These are phyloP conservation scores for Globisporangium radiosum DNA, from an alignment of 352 stramenopile species.

Conservation along the genomic window DNA sequence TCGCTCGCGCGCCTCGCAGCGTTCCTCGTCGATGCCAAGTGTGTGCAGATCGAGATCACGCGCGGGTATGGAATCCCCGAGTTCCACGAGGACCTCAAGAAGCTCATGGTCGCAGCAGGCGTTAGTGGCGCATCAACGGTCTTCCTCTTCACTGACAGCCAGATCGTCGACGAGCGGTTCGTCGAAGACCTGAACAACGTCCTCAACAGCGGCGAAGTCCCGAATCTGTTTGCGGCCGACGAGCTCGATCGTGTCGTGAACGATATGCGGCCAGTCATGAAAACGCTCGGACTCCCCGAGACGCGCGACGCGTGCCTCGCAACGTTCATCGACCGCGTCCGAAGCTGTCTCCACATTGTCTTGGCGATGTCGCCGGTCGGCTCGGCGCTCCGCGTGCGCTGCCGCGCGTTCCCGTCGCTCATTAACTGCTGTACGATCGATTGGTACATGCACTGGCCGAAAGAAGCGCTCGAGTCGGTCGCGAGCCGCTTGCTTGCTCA, in stretches of 20 bases:
- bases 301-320: slow-evolving; percentile 89
- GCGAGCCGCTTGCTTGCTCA: slow-evolving; percentile 82
- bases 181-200: slow-evolving; percentile 96
- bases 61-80: slow-evolving; percentile 85
- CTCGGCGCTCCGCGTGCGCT: slow-evolving; percentile 88
- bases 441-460: slow-evolving; percentile 94
- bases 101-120: slow-evolving; percentile 91
- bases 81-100: slow-evolving; percentile 91
- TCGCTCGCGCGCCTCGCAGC: slow-evolving; percentile 86
- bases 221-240: slow-evolving; percentile 90
- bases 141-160: slow-evolving; percentile 94
- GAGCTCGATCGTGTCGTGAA: slow-evolving; percentile 92
- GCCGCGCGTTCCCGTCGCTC: slow-evolving; percentile 91
- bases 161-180: slow-evolving; percentile 94
- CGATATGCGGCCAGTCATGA: slow-evolving; percentile 90
- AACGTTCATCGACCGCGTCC: slow-evolving; percentile 88
- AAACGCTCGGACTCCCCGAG: slow-evolving; percentile 82
- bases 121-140: slow-evolving; percentile 72
- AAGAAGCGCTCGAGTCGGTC: slow-evolving; percentile 88
- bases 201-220: slow-evolving; percentile 95
- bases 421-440: slow-evolving; percentile 97
- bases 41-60: slow-evolving; percentile 91
- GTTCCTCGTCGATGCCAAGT: slow-evolving; percentile 90
- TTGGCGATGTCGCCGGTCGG: slow-evolving; percentile 93
- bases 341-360: slow-evolving; percentile 93